A percentile compares a stretch with the other conserved stretches of the same genome.
These are phyloP conservation scores for Deuterostichococcus epilithicus DNA, from an alignment of 139 green algal species.

Conservation along the genomic window DNA sequence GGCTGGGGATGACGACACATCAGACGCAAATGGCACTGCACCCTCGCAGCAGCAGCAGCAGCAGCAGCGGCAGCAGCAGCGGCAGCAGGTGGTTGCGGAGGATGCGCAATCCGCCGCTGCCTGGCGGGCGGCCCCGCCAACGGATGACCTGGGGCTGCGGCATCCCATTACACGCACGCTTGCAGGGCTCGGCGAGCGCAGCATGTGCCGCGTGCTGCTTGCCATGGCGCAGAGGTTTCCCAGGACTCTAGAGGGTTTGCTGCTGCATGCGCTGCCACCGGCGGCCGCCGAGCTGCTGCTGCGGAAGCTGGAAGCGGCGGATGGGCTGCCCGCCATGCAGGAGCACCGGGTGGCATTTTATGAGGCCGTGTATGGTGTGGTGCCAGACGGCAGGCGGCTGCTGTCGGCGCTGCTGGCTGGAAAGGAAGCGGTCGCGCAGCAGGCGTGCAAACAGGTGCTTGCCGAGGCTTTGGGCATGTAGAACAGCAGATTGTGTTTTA, in stretches of 20 bases:
- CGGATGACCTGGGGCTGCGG: background rate
- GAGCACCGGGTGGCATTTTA: background rate
- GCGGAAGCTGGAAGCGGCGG: background rate
- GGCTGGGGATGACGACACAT: too few species aligned
- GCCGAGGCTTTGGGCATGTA: background rate
- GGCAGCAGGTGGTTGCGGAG: background rate
- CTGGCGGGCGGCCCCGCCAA: background rate
- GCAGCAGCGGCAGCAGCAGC: background rate
- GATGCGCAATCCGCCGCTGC: background rate
- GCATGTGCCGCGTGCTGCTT: slow-evolving; percentile 15
- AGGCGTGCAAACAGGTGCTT: background rate
- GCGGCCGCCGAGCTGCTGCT: slow-evolving; percentile 20
- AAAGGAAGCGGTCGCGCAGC: background rate
- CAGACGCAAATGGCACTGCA: too few species aligned
- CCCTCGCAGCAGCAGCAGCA: too few species aligned
- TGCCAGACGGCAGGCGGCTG: background rate
- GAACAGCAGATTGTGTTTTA: too few species aligned
- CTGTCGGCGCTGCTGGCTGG: background rate
- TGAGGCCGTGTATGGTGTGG: background rate
- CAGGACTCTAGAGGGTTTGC: slow-evolving; percentile 12
- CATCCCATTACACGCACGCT: slow-evolving; percentile 4
- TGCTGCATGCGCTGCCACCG: slow-evolving; percentile 9
- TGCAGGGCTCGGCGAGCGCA: background rate
- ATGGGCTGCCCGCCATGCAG: background rate
- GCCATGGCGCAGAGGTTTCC: slow-evolving; percentile 1